phyloP scores from a whole-genome alignment of 2,329 filamentous ascomycete genomes.

The Sarocladiaceae sp. region DNA sequence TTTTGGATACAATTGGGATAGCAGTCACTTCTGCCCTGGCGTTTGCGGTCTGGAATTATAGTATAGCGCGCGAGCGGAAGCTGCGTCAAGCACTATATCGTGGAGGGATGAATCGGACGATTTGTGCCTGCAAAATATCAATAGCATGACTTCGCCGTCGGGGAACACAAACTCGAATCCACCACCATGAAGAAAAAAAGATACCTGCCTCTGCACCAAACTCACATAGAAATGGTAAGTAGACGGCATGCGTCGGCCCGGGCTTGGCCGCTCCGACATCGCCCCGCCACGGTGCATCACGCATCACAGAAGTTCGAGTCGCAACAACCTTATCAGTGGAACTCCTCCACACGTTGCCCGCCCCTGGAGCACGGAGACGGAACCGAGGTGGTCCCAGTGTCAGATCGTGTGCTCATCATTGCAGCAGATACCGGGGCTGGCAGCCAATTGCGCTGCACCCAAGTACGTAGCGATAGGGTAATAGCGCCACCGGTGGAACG shows the following conservation, averaged over 20 bases:
- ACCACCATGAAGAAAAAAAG: neutral
- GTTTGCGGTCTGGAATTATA: no score
- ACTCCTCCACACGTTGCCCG: neutral
- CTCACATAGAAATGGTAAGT: neutral
- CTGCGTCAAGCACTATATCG: no score
- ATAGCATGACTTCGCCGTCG: slow-evolving; percentile 5
- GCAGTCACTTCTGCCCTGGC: no score
- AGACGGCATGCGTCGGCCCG: slow-evolving; percentile 6
- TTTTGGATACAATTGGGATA: neutral
- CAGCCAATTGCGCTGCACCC: neutral
- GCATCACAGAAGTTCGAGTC: neutral
- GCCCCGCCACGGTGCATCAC: no score
- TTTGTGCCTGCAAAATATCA: neutral
- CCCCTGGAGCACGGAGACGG: neutral
- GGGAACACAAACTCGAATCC: neutral
- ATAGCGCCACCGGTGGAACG: neutral
- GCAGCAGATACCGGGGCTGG: no score
- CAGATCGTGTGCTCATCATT: no score
- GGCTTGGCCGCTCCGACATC: slow-evolving; percentile 3
- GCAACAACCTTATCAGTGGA: neutral
- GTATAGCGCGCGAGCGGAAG: no score
- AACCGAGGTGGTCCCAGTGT: neutral
- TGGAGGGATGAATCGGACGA: neutral
- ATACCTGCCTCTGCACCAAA: neutral
- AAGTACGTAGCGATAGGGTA: slow-evolving; percentile 8